Evolutionary conservation across 1,139 yeast species (phyloP).

Genomic region (Blastobotrys buckinghamii): DNA sequence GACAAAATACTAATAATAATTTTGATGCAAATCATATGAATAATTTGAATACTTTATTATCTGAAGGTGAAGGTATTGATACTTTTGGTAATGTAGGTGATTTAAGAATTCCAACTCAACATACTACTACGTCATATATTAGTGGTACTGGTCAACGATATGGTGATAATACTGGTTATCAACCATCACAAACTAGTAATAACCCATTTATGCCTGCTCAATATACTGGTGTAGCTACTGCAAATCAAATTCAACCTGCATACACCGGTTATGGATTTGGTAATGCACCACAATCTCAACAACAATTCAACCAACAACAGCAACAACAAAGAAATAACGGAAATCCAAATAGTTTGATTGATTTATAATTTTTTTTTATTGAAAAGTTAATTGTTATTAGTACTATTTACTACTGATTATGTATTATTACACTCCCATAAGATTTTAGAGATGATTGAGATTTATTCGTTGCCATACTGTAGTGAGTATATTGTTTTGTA

Average conservation of each 20-base stretch:
- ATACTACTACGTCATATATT: slow-evolving; percentile 74
- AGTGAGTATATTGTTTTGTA: neutral
- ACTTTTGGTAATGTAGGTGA: slow-evolving; percentile 95
- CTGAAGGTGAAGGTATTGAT: slow-evolving; percentile 88
- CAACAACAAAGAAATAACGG: slow-evolving; percentile 14
- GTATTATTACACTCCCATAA: neutral
- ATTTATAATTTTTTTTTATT: slow-evolving; percentile 17
- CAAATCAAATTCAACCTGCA: slow-evolving; percentile 51
- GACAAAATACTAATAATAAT: slow-evolving; percentile 20
- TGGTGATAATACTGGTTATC: slow-evolving; percentile 17
- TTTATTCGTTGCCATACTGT: neutral
- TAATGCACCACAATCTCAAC: slow-evolving; percentile 44
- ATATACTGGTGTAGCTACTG: slow-evolving; percentile 64
- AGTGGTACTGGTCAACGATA: slow-evolving; percentile 66
- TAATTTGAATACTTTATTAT: slow-evolving; percentile 72
- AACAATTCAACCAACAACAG: slow-evolving; percentile 25
- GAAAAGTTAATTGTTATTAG: neutral
- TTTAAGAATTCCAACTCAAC: slow-evolving; percentile 86
- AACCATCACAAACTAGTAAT: slow-evolving; percentile 40
- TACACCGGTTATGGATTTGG: slow-evolving; percentile 96
- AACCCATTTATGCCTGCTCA: slow-evolving; percentile 81
- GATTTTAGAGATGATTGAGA: neutral
- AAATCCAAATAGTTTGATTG: slow-evolving; percentile 26
- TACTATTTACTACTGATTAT: neutral
- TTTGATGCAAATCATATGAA: slow-evolving; percentile 25